Percentiles rank a stretch among this genome's conserved stretches.
Evolutionary conservation across 2,329 filamentous ascomycete species (phyloP).

Genomic region (Diaporthe sp.): DNA sequence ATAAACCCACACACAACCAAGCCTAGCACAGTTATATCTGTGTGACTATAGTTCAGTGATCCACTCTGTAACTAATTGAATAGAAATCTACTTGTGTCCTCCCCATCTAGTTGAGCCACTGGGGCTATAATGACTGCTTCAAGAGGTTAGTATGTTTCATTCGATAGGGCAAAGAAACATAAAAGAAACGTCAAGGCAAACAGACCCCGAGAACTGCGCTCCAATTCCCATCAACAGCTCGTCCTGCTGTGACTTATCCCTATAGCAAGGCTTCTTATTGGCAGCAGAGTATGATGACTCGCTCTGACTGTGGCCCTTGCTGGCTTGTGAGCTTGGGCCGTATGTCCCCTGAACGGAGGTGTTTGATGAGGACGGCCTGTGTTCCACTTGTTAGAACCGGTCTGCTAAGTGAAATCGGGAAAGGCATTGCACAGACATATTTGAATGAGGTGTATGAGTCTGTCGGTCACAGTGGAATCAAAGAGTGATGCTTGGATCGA

Average conservation of each 20-base stretch:
- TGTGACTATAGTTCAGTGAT: background rate
- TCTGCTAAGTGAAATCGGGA: background rate
- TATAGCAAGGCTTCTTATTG: background rate
- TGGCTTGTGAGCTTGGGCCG: background rate
- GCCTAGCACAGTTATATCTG: no score
- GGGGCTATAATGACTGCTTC: background rate
- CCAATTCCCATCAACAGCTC: background rate
- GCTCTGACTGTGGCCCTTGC: background rate
- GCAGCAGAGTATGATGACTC: background rate
- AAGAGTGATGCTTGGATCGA: background rate
- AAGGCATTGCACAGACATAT: background rate
- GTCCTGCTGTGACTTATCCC: background rate
- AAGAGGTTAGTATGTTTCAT: background rate
- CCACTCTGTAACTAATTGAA: background rate
- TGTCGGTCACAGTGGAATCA: no score
- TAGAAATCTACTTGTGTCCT: background rate
- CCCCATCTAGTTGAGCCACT: background rate
- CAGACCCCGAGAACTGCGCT: background rate
- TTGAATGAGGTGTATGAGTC: background rate
- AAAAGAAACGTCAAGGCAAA: background rate
- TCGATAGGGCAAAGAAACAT: background rate
- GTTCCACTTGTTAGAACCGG: background rate
- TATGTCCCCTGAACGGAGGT: background rate
- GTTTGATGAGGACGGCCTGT: conserved; percentile 4
- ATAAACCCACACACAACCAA: background rate